Base-by-base conservation (phyloP, 768 basidiomycete species). In the Tulasnella sp. region DNA sequence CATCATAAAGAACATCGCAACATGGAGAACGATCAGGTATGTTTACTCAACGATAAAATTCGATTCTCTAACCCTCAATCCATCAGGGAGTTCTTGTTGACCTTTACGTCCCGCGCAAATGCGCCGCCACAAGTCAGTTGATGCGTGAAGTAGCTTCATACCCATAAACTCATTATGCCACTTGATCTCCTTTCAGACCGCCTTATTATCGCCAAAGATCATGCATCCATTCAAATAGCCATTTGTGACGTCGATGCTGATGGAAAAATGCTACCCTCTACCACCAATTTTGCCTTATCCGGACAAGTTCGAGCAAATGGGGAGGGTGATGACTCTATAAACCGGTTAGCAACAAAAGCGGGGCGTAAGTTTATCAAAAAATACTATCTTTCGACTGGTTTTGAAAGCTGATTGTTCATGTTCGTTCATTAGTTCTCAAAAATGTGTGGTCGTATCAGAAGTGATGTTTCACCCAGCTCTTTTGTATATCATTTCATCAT, bases 71-170 rank as follows among this genome's bases (percentile, higher is more conserved):
- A n/a, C n/a, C 4, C 46, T 37, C 42, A 33, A 32, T 52, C 58
- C 34, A 56, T 4, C 53, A 95, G 88, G 93, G 95, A 72, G 75
- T 87, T 67, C 92, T 99, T 68, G 95, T 99, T 65, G 95, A 98
- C 77, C 91, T 99, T 71, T 99, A 99, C 74, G 92, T 98, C 65
- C 95, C 95, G 70, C 88, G 95, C 77, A 98, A 98, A 71, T 98
- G 95, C 69, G 79, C 90, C 65, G 91, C 92, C 48, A 93, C 91
- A 61, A 92, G 91, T 95, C 64, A 43, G 50, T 34, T 19, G 12
- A n/a, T 3, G 12, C n/a, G n/a, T 19, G 22, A 31, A 31, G 10
- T 31, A 25, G 49, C 3, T 16, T 1, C 25, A 16, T 5, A 5
- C 15, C 28, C 20, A 45, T 16, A 31, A 45, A 6, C 43, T 45